phyloP scores from a whole-genome alignment of 139 green algal species.

The Auxenochlorella protothecoides region DNA sequence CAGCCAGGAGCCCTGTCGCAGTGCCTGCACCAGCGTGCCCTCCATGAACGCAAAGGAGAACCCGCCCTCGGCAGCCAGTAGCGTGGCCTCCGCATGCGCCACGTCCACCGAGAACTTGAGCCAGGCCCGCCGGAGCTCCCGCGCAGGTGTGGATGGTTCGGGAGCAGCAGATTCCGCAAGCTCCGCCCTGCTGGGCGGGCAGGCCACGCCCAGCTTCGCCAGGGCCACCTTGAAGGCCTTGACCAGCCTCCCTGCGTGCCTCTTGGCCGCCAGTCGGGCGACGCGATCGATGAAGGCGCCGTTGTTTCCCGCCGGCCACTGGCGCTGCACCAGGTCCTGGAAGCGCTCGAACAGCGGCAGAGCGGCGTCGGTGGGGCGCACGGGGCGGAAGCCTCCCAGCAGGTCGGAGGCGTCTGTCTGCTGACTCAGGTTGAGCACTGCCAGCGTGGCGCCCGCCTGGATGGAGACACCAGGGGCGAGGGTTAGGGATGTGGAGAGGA shows the following conservation, averaged over 20 bases:
- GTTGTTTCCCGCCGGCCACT: slow-evolving; percentile 66
- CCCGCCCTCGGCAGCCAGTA: slow-evolving; percentile 50
- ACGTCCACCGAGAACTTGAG: slow-evolving; percentile 54
- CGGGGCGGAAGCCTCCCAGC: slow-evolving; percentile 90
- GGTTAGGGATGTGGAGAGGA: too few species aligned
- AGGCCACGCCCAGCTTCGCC: slow-evolving; percentile 26
- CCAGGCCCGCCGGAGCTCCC: slow-evolving; percentile 40
- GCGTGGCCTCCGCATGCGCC: slow-evolving; percentile 52
- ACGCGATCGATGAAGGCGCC: slow-evolving; percentile 64
- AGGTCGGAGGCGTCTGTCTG: slow-evolving; percentile 93
- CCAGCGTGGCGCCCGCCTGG: slow-evolving; percentile 55
- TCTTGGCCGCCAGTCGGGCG: slow-evolving; percentile 56
- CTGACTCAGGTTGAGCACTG: slow-evolving; percentile 94
- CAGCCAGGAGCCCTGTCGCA: slow-evolving; percentile 88
- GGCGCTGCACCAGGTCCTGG: slow-evolving; percentile 41
- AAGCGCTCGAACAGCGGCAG: slow-evolving; percentile 62
- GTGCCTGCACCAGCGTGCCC: slow-evolving; percentile 74
- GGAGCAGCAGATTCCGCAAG: too few species aligned
- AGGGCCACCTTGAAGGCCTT: slow-evolving; percentile 69
- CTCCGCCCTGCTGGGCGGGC: too few species aligned
- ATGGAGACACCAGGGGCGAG: too few species aligned
- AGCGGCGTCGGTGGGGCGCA: slow-evolving; percentile 62
- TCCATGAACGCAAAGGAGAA: slow-evolving; percentile 95
- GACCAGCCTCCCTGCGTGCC: slow-evolving; percentile 79
- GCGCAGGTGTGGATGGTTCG: too few species aligned